Base-by-base conservation (phyloP, 1,139 yeast species). In the Yamadazyma oceani region DNA sequence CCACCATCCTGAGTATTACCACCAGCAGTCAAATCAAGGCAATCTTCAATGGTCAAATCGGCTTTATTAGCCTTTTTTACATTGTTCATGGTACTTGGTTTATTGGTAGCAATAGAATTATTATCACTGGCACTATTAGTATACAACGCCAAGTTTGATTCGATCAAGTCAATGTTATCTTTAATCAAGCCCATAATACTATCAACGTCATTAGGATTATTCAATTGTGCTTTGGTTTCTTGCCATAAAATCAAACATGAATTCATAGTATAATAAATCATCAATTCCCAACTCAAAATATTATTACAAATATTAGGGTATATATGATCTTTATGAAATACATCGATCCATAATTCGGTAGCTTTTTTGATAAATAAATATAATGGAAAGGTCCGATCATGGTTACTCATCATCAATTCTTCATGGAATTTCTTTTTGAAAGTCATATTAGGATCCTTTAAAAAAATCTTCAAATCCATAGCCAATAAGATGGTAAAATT, bases 191-290 rank as follows among this genome's bases (percentile, higher is more conserved):
- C 64, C 38, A 71, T 53, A 24, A 81, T 66, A 37, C 73, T 73
- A 13, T 69, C 73, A 34, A 78, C 69, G 54, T 82, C 88, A 4
- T 57, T 63, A 1, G 55, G 48, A 34, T 58, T 58, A 28, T 60
- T 64, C 42, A 65, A 53, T 44, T 68, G 73, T 4, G 90, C 85
- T 32, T 70, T 68, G 1, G 94, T 79, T 37, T 74, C 79, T 46
- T 75, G 78, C 95, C 95, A 86, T 36, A 84, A 64, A 32, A 75
- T 69, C 49, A 85, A 65, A 48, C 82, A 73, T 47, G 76, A 75
- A 37, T 71, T 64, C 69, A 82, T 72, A 26, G 82, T 72, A 32
- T 69, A 64, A 52, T 75, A 77, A 44, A 78, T 80, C 58, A 82
- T 60, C 26, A 75, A 54, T 39, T 73, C 80, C 76, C 85, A 78